phyloP scores from a whole-genome alignment of 106 monocot genomes.

The Dactylorhiza incarnata region DNA sequence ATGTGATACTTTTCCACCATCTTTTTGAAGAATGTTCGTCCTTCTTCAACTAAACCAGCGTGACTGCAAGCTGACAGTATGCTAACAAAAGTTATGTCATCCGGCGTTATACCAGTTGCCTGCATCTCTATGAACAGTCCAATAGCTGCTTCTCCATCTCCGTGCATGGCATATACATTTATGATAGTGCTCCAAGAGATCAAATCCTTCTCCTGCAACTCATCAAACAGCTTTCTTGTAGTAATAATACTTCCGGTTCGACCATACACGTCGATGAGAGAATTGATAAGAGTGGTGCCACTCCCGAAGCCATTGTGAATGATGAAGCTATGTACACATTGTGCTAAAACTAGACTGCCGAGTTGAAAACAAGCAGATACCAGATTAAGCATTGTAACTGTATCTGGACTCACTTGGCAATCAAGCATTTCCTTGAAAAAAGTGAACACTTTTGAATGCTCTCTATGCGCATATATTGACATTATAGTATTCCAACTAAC shows the following conservation, averaged over 20 bases:
- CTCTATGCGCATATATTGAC: constrained; percentile 27
- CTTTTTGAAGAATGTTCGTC: constrained; percentile 28
- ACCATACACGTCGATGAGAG: constrained; percentile 47
- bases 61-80: constrained; percentile 65
- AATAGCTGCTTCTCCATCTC: constrained; percentile 40
- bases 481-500: constrained; percentile 57
- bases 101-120: constrained; percentile 24
- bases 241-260: constrained; percentile 35
- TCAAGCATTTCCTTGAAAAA: constrained; percentile 45
- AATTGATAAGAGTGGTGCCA: constrained; percentile 27
- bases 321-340: constrained; percentile 23
- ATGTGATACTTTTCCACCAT: constrained; percentile 33
- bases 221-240: constrained; percentile 38
- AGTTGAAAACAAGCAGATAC: constrained; percentile 44
- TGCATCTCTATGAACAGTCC: constrained; percentile 38
- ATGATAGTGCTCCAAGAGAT: constrained; percentile 69
- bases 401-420: constrained; percentile 30
- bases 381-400: constrained; percentile 42
- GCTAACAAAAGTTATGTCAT: constrained; percentile 48
- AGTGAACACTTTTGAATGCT: constrained; percentile 19
- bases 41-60: constrained; percentile 46
- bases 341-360: constrained; percentile 15
- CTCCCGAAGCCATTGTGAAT: constrained; percentile 29
- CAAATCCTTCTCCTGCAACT: constrained; percentile 30
- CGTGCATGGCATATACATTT: constrained; percentile 57